These are phyloP conservation scores for Erucastrum elatum DNA, from an alignment of 345 rosid species.

Conservation along the genomic window DNA sequence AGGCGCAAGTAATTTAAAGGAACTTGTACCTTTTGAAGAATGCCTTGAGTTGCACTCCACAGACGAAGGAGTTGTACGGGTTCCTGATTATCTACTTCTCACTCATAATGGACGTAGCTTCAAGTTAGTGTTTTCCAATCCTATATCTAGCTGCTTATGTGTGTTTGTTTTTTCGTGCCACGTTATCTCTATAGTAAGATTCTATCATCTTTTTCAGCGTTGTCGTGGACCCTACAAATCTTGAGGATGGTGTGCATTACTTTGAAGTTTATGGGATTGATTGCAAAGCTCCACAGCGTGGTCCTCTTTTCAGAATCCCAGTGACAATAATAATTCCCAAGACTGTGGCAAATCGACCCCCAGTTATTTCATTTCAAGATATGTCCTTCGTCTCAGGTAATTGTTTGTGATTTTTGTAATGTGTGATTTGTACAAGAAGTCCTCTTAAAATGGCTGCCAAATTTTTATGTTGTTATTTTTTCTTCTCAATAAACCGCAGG, in stretches of 20 bases:
- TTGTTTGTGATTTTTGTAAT: conserved; percentile 16
- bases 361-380: conserved; percentile 62
- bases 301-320: conserved; percentile 86
- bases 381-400: conserved; percentile 90
- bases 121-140: conserved; percentile 66
- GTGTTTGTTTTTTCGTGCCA: neutral
- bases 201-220: conserved; percentile 57
- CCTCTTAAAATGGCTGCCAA: conserved; percentile 5
- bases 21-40: conserved; percentile 92
- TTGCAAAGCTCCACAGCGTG: conserved; percentile 92
- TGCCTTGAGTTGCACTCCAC: conserved; percentile 78
- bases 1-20: conserved; percentile 85
- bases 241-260: conserved; percentile 79
- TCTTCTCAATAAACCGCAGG: conserved; percentile 47
- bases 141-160: conserved; percentile 14
- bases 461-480: neutral
- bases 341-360: conserved; percentile 61
- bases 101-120: conserved; percentile 87
- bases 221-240: conserved; percentile 88
- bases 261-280: conserved; percentile 91
- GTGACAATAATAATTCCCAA: conserved; percentile 80
- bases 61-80: conserved; percentile 62
- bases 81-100: conserved; percentile 88
- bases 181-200: conserved; percentile 18
- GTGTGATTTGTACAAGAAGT: conserved; percentile 13